A percentile compares a stretch with the other conserved stretches of the same genome.
Conservation (phyloP, 495 filamentous ascomycete species). For the Lasiosphaeria ovina region DNA sequence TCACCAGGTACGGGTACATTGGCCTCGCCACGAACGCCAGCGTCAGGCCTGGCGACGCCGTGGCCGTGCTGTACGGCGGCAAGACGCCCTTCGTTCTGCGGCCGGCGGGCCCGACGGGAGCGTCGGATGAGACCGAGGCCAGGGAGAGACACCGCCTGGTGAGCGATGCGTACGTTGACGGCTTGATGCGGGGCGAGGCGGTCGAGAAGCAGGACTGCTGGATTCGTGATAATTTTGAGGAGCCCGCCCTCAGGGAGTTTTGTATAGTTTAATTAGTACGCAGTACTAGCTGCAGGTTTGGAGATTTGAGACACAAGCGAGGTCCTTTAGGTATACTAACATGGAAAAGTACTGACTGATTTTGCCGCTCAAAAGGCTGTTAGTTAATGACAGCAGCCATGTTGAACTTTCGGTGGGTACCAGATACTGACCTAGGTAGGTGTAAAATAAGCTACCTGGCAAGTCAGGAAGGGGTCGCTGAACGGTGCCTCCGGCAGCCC, state of each 20-base stretch:
- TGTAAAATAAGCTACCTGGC: too few relatives aligned
- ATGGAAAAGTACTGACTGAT: too few relatives aligned
- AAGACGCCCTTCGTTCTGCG: not conserved
- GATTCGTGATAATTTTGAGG: not conserved
- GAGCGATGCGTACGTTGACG: not conserved
- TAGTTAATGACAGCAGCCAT: too few relatives aligned
- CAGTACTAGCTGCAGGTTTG: not conserved
- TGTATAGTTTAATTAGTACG: not conserved
- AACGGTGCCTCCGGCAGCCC: too few relatives aligned
- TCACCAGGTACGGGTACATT: not conserved
- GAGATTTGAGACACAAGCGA: too few relatives aligned
- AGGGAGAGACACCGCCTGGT: not conserved
- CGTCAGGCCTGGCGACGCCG: not conserved
- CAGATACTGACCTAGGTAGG: too few relatives aligned
- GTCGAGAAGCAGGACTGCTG: not conserved
- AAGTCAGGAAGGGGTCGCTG: too few relatives aligned
- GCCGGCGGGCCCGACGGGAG: not conserved
- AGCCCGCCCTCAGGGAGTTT: not conserved
- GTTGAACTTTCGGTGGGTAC: too few relatives aligned
- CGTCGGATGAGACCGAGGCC: not conserved
- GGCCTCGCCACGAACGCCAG: not conserved
- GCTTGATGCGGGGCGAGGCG: not conserved
- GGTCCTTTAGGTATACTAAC: too few relatives aligned
- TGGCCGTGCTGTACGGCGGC: not conserved
- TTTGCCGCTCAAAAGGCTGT: too few relatives aligned